Evolutionary conservation across 805 yeast species (phyloP), one percentile per base, ranked within the genome.

Genomic region (Teunomyces barrocoloradensis): DNA sequence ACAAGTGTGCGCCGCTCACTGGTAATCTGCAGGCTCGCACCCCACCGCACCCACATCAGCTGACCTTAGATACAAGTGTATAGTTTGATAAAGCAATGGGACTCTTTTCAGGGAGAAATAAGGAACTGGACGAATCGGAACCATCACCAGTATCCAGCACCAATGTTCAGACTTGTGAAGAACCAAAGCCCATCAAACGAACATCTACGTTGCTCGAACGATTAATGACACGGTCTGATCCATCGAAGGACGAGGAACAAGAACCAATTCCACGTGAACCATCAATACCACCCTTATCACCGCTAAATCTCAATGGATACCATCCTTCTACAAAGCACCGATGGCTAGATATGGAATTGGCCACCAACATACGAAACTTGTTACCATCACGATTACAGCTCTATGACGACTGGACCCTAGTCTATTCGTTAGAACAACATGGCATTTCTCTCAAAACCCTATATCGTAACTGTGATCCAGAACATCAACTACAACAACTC

Each of bases 391-490:
- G 97, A 41, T 70, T 87, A 34, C 97, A 89, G 62, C 72, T 92
- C 20, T 80, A 80, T 51, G 84, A 85, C 33, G 77, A 78, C 5
- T 94, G 98, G 99, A 66, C 76, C 5, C 65, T 94, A 43, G 64
- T 83, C 2, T 92, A 91, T 61, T 85, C 94, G n/a, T 66, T 89
- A 50, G 97, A 91, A 55, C 97, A 89, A 64, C 88, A 90, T 62
- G 99, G 99, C 0, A 84, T 96, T 0, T 87, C 96, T 0, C 64
- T 92, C 45, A 82, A 79, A 48, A 90, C 98, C 0, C 65, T 94
- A 13, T 92, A 91, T 61, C 69, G 77, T 12, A 70, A 74, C 40
- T 65, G 80, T 46, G 69, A 69, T 40, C 85, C 86, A 0, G 70
- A 63, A 7, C 53, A 60, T 48, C 76, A 73, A 45, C 45, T 57